Conservation (phyloP, 306 rosid genomes). For the Alnus rubra region DNA sequence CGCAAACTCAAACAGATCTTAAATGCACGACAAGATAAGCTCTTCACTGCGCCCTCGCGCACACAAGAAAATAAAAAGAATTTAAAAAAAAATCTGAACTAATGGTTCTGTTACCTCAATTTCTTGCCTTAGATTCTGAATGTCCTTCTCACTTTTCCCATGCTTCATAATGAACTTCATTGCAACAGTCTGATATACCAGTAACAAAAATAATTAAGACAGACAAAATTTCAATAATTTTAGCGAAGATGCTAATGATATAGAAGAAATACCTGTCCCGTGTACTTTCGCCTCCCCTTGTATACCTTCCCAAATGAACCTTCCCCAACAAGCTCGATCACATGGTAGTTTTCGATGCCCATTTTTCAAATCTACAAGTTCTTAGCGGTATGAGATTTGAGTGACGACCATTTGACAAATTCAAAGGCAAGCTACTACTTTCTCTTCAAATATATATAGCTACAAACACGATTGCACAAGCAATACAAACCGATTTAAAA, state of each 20-base stretch:
- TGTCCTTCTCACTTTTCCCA: constrained; percentile 93
- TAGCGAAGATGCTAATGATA: background rate
- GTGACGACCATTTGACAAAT: background rate
- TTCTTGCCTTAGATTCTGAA: constrained; percentile 88
- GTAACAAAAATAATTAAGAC: background rate
- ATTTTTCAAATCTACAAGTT: constrained; percentile 31
- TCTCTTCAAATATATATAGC: background rate
- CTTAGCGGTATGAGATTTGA: background rate
- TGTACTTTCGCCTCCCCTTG: constrained; percentile 83
- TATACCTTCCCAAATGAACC: constrained; percentile 99
- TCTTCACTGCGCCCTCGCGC: background rate
- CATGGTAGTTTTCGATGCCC: constrained; percentile 96
- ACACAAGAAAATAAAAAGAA: too few species aligned
- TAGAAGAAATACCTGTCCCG: constrained; percentile 65
- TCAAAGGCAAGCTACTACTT: background rate
- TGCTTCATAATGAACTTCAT: constrained; percentile 98
- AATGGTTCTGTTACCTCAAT: constrained; percentile 61
- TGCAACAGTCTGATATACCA: constrained; percentile 71
- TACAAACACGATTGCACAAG: too few species aligned
- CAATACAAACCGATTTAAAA: too few species aligned
- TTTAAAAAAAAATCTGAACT: background rate
- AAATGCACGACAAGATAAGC: background rate
- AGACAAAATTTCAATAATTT: background rate
- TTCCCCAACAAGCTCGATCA: constrained; percentile 94
- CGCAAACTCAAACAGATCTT: too few species aligned